Evolutionary conservation across 257 asterid genomes (phyloP), one percentile per base, ranked within the genome.

Genomic region (Prunella vulgaris): DNA sequence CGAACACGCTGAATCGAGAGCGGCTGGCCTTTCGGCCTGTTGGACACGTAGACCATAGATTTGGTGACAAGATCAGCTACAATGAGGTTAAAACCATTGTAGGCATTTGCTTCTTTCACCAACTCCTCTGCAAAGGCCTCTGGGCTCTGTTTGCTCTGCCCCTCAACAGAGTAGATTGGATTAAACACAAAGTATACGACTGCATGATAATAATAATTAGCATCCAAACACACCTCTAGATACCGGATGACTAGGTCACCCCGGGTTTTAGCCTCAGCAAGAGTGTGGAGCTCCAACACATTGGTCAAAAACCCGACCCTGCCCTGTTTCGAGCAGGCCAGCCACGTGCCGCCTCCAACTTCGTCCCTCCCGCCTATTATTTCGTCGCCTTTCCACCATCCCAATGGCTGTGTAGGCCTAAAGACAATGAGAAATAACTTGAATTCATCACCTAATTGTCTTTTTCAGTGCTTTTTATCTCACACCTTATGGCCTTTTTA

Each of bases 341-440:
- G 68, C 94, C 96, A 87, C 28, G 94, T 87, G 1, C 96, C 96
- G 1, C 96, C 92, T 5, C 79, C 94, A 0, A 87, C 83, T 67
- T 87, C 87, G 54, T 89, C 96, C 73, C 68, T 82, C 15, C 96
- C 96, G 22, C 88, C 96, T 37, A 89, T 38, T 63, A 85, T 89
- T 27, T 85, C 83, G 3, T 81, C 86, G 10, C 82, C 81, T 42
- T 87, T 87, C 96, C 96, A 87, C 94, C 94, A 85, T 22, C 81
- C 92, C 69, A 74, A 88, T 14, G 85, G 80, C 72, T 81, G 84
- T 7, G 96, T 89, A 3, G 96, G 85, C 95, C 93, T 86, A 66
- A 59, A 69, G 67, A 40, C 57, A 21, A 22, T 5, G 46, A 49
- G 18, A 63, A 30, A 37, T 38, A 10, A 46, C 8, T 28, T 32